Conservation (phyloP, 176 grass and related monocot genomes). For the Luzula sylvatica region DNA sequence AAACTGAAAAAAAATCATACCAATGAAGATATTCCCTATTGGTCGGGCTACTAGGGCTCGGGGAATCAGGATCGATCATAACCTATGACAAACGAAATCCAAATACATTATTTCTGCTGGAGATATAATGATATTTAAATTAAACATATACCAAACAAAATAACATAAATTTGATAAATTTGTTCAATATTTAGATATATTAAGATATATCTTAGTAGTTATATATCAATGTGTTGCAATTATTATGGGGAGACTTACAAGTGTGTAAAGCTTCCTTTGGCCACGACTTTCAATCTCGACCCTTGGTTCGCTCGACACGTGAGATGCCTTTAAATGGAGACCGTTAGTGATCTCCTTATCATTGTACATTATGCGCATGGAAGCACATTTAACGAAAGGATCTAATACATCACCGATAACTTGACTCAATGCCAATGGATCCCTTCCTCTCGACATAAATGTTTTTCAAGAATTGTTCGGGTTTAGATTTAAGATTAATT, state of each 20-base stretch:
- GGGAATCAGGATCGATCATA: conserved; percentile 97
- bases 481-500: too few species aligned
- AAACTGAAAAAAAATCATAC: conserved; percentile 35
- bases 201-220: too few species aligned
- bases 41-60: conserved; percentile 97
- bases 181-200: conserved; percentile 20
- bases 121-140: background rate
- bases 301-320: conserved; percentile 38
- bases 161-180: conserved; percentile 3
- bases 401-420: conserved; percentile 93
- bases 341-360: conserved; percentile 87
- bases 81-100: conserved; percentile 40
- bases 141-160: background rate
- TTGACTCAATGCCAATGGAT: conserved; percentile 83
- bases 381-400: conserved; percentile 59
- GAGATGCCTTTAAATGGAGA: conserved; percentile 60
- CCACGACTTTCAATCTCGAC: conserved; percentile 58
- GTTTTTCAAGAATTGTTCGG: background rate
- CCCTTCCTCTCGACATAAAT: conserved; percentile 55
- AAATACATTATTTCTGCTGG: background rate
- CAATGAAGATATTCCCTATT: conserved; percentile 90
- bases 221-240: too few species aligned
- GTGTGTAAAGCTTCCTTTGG: conserved; percentile 77
- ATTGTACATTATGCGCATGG: conserved; percentile 61
- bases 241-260: conserved; percentile 59